Evolutionary conservation across 805 yeast genomes (phyloP).

Genomic region (Henningerozyma blattae): DNA sequence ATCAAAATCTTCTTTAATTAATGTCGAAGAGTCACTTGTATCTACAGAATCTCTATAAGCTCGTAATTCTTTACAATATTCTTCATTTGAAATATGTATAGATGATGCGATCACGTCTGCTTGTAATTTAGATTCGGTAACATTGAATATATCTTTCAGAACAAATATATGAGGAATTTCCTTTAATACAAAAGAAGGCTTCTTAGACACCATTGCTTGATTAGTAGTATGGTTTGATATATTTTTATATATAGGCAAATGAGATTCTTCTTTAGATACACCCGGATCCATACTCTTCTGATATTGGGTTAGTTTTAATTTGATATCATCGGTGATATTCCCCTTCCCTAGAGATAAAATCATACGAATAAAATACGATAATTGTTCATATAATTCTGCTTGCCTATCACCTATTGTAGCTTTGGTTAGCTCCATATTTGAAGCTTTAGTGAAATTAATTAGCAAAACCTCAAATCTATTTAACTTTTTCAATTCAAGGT

Average conservation of each 20-base stretch:
- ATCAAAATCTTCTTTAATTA: slow-evolving; percentile 27
- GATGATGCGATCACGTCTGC: slow-evolving; percentile 33
- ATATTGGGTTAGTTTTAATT: slow-evolving; percentile 33
- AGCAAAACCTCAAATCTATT: slow-evolving; percentile 34
- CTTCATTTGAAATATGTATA: slow-evolving; percentile 9
- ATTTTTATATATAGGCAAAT: neutral
- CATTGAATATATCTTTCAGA: slow-evolving; percentile 36
- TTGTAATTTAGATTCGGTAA: slow-evolving; percentile 39
- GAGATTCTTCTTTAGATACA: no score
- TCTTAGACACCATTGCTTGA: no score
- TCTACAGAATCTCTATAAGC: slow-evolving; percentile 3
- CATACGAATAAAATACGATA: slow-evolving; percentile 15
- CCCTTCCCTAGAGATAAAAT: slow-evolving; percentile 10
- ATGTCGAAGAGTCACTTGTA: slow-evolving; percentile 19
- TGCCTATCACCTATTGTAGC: slow-evolving; percentile 19
- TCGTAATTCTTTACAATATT: slow-evolving; percentile 10
- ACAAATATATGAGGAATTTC: slow-evolving; percentile 45
- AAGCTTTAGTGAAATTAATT: slow-evolving; percentile 38
- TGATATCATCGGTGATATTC: slow-evolving; percentile 8
- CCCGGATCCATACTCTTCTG: slow-evolving; percentile 15
- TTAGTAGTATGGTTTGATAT: neutral
- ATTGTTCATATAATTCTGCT: slow-evolving; percentile 14
- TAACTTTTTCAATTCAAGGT: slow-evolving; percentile 20
- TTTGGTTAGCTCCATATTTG: slow-evolving; percentile 40
- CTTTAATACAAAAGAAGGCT: slow-evolving; percentile 39